Base-by-base conservation (phyloP, 2,329 filamentous ascomycete genomes). In the Xylaria sp. region DNA sequence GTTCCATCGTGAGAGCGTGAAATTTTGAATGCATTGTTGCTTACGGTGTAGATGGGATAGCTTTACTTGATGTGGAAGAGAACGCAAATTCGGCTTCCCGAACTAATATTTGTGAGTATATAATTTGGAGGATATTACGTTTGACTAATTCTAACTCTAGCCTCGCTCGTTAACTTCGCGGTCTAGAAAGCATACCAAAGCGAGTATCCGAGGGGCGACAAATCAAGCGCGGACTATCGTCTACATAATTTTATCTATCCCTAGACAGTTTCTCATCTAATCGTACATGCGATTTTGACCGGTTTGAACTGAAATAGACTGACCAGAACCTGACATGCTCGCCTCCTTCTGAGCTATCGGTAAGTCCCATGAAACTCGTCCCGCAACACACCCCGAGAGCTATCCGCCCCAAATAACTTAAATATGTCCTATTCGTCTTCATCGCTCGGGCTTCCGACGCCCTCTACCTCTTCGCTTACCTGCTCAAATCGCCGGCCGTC, bases 401-500 rank as follows among this genome's bases (percentile, higher is more conserved):
- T 42, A 17, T 19, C 19, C 7, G 34, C 9, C 50, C 50, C 5
- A 12, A 14, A n/a, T 2, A 17, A 45, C 39, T 19, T 47, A 47
- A n/a, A 8, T n/a, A 21, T 39, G 12, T 27, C 34, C 54, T 68
- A 70, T 21, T 53, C 65, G 58, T 53, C 65, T 55, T 62, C 32
- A 57, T 68, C 65, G 24, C 56, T 65, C 19, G 65, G 45, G 53
- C 7, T 27, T 36, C 63, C 68, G 42, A 34, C 48, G 9, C 45
- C 61, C 19, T 70, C 55, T 56, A 47, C 9, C 32, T 71, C 71
- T 21, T 72, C 71, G 19, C 61, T 61, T 14, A 63, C 64, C 53
- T 65, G 69, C 68, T 42, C 55, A n/a, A 56, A 30, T 51, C 59
- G 63, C 6, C 67, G 67, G 4, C 74, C 75, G 1, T 73, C 71